A percentile compares a stretch with the other conserved stretches of the same genome.
These are phyloP conservation scores for Phaeodactylum tricornutum DNA, from an alignment of 108 stramenopile genomes.

Conservation along the genomic window DNA sequence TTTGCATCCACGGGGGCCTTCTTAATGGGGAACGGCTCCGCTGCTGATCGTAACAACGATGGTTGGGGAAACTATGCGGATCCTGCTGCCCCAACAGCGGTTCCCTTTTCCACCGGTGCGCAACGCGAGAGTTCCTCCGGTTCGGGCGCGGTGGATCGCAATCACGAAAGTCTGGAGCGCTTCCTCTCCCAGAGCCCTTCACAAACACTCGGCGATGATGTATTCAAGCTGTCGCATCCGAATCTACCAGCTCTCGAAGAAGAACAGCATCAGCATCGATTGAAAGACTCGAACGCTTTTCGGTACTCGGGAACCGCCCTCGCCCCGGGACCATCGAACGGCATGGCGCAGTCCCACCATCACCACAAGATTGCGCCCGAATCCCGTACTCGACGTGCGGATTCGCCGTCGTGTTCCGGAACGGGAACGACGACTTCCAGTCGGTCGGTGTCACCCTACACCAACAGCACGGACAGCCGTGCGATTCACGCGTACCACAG, in stretches of 20 bases:
- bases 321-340: not conserved
- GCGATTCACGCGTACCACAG: constrained; percentile 22
- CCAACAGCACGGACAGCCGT: constrained; percentile 3
- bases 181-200: constrained; percentile 77
- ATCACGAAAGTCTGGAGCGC: constrained; percentile 52
- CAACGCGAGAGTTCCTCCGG: not conserved
- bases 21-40: not conserved
- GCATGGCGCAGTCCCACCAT: not conserved
- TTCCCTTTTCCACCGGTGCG: not conserved
- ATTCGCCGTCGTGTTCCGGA: constrained; percentile 23
- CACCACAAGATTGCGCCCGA: not conserved
- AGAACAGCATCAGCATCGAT: not conserved
- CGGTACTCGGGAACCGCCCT: not conserved
- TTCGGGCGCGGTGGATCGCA: not conserved
- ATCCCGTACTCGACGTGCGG: constrained; percentile 8
- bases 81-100: constrained; percentile 7
- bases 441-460: constrained; percentile 41
- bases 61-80: constrained; percentile 11
- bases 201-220: constrained; percentile 70
- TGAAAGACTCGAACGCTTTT: not conserved
- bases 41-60: not conserved
- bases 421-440: constrained; percentile 43
- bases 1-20: no score
- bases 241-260: constrained; percentile 20
- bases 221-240: constrained; percentile 36